These are phyloP conservation scores for Yamadazyma jaroonii DNA, from an alignment of 1,139 yeast species.

Conservation along the genomic window DNA sequence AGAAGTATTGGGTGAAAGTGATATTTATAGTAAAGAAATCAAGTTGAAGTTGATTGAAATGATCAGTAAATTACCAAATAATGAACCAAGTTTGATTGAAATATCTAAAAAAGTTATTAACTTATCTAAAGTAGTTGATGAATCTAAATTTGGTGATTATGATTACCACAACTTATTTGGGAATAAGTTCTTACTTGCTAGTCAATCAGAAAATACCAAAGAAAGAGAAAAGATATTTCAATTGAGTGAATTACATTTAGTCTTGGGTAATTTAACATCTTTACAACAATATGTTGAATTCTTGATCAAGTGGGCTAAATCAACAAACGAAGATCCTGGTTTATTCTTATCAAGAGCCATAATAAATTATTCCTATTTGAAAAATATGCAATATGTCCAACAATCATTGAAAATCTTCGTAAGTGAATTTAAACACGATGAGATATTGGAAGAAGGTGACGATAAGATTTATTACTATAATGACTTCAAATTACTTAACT, in stretches of 20 bases:
- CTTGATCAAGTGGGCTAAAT: constrained; percentile 56
- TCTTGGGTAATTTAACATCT: constrained; percentile 66
- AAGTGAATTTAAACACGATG: constrained; percentile 19
- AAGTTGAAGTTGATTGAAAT: constrained; percentile 36
- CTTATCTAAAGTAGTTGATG: constrained; percentile 55
- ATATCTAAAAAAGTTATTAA: constrained; percentile 60
- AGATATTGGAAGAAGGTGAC: constrained; percentile 15
- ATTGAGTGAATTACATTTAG: constrained; percentile 53
- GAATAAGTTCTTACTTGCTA: constrained; percentile 44
- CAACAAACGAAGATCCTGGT: constrained; percentile 42
- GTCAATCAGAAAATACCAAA: constrained; percentile 15
- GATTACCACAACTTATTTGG: constrained; percentile 78
- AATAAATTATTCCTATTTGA: constrained; percentile 64
- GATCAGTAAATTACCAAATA: constrained; percentile 47
- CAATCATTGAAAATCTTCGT: constrained; percentile 43
- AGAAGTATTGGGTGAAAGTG: constrained; percentile 48
- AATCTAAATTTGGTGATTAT: constrained; percentile 65
- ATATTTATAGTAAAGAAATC: constrained; percentile 28
- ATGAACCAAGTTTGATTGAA: constrained; percentile 66
- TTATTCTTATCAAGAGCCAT: constrained; percentile 60
- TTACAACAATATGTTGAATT: constrained; percentile 51
- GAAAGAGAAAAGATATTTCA: constrained; percentile 39
- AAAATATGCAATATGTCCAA: constrained; percentile 58
- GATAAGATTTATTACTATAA: constrained; percentile 19
- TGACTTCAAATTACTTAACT: constrained; percentile 49